Evolutionary conservation across 805 yeast genomes (phyloP), one percentile per base, ranked within the genome.

Genomic region (Ogataea paradorogensis): DNA sequence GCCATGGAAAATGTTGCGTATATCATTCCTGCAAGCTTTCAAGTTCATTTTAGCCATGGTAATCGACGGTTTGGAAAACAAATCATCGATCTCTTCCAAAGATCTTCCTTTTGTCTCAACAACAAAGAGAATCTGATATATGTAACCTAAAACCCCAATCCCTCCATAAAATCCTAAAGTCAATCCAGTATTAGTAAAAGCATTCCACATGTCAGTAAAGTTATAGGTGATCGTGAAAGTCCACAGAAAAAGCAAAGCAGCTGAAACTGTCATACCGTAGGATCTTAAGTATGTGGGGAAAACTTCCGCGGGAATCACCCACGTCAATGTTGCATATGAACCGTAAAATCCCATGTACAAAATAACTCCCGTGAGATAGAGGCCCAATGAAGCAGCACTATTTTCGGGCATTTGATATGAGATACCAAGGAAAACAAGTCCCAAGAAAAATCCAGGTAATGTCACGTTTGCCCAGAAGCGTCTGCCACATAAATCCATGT

Each of bases 91-190:
- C 62, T 82, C 87, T 63, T 82, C 89, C 56, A 82, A 69, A 9
- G 87, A 78, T 64, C 74, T 77, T 51, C 75, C 81, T 63, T 80
- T 80, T 23, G 88, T 82, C 62, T 82, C 88, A 27, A 83, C 85
- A 74, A 80, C 78, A 62, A 78, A 75, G 46, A 78, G 56, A 44
- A 67, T 46, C 59, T 75, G 80, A 58, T 75, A 75, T 35, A 74
- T 52, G 48, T 72, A 62, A 37, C 82, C 84, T 20, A 79, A 40
- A 40, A 75, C 70, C 1, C 82, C 82, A 52, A 80, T 71, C 33
- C 84, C 84, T 33, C 84, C 85, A 52, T 76, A 80, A 69, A 80
- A 80, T 0, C 85, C 85, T 35, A 79, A 60, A 5, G 80, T 70
- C 47, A 80, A 66, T 20, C 87, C 85, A 9, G 82, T 76, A 53